Evolutionary conservation across 2,329 filamentous ascomycete genomes (phyloP).

Genomic region (Hortaea werneckii): DNA sequence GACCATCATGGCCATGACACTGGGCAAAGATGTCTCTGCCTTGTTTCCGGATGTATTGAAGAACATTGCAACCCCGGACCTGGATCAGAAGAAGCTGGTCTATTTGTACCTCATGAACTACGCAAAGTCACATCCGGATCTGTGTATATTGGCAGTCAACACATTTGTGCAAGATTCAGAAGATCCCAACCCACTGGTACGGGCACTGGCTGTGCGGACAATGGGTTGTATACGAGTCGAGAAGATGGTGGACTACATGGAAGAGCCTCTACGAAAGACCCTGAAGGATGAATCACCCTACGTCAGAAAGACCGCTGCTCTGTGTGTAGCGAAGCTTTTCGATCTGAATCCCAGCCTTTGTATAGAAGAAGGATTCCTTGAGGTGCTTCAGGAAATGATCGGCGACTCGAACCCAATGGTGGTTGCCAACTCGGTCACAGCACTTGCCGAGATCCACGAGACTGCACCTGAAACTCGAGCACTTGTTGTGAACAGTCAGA

Average conservation of each 20-base stretch:
- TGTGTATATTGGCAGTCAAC: slow-evolving; percentile 97
- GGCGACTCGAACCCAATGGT: slow-evolving; percentile 98
- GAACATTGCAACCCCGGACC: slow-evolving; percentile 88
- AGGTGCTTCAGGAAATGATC: slow-evolving; percentile 88
- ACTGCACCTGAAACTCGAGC: slow-evolving; percentile 83
- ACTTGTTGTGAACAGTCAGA: slow-evolving; percentile 68
- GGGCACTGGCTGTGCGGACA: slow-evolving; percentile 88
- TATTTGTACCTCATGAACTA: slow-evolving; percentile 99
- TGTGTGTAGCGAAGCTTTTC: slow-evolving; percentile 96
- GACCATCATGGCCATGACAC: slow-evolving; percentile 99
- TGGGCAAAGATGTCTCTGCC: slow-evolving; percentile 96
- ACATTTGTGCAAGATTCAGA: slow-evolving; percentile 99
- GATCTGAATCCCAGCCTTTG: slow-evolving; percentile 88
- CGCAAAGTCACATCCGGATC: slow-evolving; percentile 94
- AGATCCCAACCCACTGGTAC: slow-evolving; percentile 91
- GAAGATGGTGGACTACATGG: slow-evolving; percentile 99
- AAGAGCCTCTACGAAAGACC: slow-evolving; percentile 91
- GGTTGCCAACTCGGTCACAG: slow-evolving; percentile 92
- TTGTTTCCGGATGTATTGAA: slow-evolving; percentile 96
- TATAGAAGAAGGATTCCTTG: slow-evolving; percentile 91
- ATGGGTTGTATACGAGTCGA: slow-evolving; percentile 98
- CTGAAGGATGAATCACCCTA: slow-evolving; percentile 95
- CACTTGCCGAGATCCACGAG: slow-evolving; percentile 82
- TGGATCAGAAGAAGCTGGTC: slow-evolving; percentile 99
- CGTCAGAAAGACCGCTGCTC: slow-evolving; percentile 93